Evolutionary conservation across 257 asterid species (phyloP), one percentile per base, ranked within the genome.

Genomic region (Primulina tabacum): DNA sequence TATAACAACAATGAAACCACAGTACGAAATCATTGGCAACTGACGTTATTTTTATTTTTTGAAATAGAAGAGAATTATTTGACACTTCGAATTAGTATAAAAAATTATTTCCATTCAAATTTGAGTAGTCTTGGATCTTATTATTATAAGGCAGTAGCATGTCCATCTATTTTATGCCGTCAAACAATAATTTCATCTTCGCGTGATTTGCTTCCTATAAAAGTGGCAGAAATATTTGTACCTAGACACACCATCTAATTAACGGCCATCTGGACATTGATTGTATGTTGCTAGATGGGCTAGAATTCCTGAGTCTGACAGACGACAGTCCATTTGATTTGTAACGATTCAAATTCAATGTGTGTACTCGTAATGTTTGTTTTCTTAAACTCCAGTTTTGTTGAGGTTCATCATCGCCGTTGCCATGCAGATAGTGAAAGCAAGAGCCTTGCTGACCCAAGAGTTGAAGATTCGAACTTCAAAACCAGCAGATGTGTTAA

Each of bases 391-490:
- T 53, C 30, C 67, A 52, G 37, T 33, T 32, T 33, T 53, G 17
- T 66, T 72, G 64, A 60, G 58, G 76, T 65, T 62, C 56, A 47
- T 56, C 34, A 62, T 70, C 47, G 52, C 67, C 67, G 5, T 32
- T 73, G 66, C 62, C 29, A 7, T 81, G 77, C 89, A 94, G 99
- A 81, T 91, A 66, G 65, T 86, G 77, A 83, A 81, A 76, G 96
- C 93, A 58, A 83, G 97, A 78, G 89, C 94, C 35, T 77, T 66
- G 70, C 81, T 94, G 69, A 79, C 88, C 10, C 74, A 71, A n/a
- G 95, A 85, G 74, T 65, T 81, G 28, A 84, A 82, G 81, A 81
- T 83, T 61, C 75, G 64, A 69, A 68, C 79, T 53, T 56, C 77
- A 61, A 72, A 82, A 47, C 72, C 32, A 20, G 82, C 69, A 28